Conservation (phyloP, 371 early-diverging fungal genomes). For the Mortierella sp. region DNA sequence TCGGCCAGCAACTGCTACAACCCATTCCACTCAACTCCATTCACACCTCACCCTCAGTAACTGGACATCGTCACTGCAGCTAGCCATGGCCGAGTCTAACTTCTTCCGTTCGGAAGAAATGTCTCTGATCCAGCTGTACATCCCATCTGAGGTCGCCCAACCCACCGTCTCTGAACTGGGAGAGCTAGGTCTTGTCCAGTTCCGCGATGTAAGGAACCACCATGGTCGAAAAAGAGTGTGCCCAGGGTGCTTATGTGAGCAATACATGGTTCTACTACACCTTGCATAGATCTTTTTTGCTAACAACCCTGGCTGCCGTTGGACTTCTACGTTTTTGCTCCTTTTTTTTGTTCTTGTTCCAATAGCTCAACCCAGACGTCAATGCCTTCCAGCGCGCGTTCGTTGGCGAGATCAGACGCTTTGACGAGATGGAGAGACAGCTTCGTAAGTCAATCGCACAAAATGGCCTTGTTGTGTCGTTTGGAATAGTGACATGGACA, state of each 20-base stretch:
- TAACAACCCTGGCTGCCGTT: conserved; percentile 5
- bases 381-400: conserved; percentile 98
- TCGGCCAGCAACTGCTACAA: neutral
- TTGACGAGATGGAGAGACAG: conserved; percentile 95
- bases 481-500: neutral
- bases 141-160: conserved; percentile 96
- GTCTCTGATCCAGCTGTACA: conserved; percentile 96
- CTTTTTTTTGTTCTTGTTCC: neutral
- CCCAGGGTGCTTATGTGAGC: neutral
- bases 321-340: neutral
- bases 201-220: conserved; percentile 85
- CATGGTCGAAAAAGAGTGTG: too few species aligned
- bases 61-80: neutral
- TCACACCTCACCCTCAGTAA: neutral
- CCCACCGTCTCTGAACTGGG: conserved; percentile 95
- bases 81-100: conserved; percentile 64
- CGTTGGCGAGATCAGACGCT: conserved; percentile 90
- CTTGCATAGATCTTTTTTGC: conserved; percentile 2
- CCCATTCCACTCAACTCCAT: neutral
- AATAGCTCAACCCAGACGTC: conserved; percentile 90
- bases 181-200: conserved; percentile 94
- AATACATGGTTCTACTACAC: neutral
- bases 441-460: conserved; percentile 84
- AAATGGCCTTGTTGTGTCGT: neutral
- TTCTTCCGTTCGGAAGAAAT: conserved; percentile 98